Evolutionary conservation across 2,329 filamentous ascomycete species (phyloP), one percentile per base, ranked within the genome.

Genomic region (Cladosporium sp.): DNA sequence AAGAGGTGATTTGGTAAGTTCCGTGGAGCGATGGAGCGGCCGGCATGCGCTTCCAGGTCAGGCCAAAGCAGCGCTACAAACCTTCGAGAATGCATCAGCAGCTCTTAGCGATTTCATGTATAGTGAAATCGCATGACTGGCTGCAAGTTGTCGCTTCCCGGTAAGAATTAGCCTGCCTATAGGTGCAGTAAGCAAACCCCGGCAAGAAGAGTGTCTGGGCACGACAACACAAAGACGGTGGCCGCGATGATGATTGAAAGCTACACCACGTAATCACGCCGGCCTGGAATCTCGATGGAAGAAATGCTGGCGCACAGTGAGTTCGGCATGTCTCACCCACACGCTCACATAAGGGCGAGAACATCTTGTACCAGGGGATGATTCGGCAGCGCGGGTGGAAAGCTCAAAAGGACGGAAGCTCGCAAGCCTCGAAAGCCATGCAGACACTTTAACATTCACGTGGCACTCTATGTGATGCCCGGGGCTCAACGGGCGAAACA

Each of bases 401-500:
- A 61, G 37, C 21, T 40, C 28, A 5, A 21, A 61, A 40, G 8
- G 2, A 46, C 40, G 40, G 40, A 21, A 57, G 21, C 31, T 31
- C 31, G 29, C 55, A 57, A 37, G 55, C 53, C 53, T 21, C 31
- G 11, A 2, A 37, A 31, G 53, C 31, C 21, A 37, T 28, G n/a
- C 33, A 29, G 33, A 12, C 21, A 10, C 33, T 23, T 57, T 28
- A 57, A 21, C 55, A 40, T 59, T 59, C 56, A 29, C 56, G 56
- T 59, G 33, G 61, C 50, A 63, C 61, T 56, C 23, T 63, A 63
- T 46, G 33, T 63, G 50, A 11, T 56, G 35, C 50, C 23, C 50
- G 29, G 46, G 61, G 61, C 61, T 55, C 40, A 53, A 56, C 61
- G 49, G 49, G 12, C 52, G 50, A 63, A 63, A 63, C 61, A 52